Evolutionary conservation across 2,329 filamentous ascomycete genomes (phyloP).

Genomic region (Calonectria hongkongensis): DNA sequence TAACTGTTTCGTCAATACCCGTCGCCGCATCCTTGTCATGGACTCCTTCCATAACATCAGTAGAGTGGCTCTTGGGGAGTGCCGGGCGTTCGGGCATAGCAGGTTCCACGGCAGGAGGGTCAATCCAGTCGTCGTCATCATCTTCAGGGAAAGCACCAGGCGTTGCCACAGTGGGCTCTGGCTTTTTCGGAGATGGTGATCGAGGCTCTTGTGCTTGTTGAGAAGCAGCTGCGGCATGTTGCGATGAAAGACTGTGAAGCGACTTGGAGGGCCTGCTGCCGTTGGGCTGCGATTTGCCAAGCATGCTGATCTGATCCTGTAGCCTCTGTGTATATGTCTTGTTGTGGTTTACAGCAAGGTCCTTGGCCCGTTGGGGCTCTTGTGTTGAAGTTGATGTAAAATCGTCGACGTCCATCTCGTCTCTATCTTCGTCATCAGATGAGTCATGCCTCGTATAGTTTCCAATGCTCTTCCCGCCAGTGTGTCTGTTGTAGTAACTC

Average conservation of each 20-base stretch:
- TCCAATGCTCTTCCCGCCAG: constrained; percentile 83
- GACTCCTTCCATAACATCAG: constrained; percentile 77
- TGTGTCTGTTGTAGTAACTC: constrained; percentile 84
- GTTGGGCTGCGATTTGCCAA: constrained; percentile 75
- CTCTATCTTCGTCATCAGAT: constrained; percentile 66
- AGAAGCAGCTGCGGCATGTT: constrained; percentile 50
- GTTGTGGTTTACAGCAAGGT: constrained; percentile 73
- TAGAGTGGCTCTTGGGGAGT: constrained; percentile 76
- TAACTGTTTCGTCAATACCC: constrained; percentile 55
- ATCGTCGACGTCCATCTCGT: constrained; percentile 73
- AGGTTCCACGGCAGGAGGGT: constrained; percentile 65
- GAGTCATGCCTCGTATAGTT: constrained; percentile 66
- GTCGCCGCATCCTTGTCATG: constrained; percentile 69
- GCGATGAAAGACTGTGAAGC: constrained; percentile 61
- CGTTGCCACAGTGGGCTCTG: constrained; percentile 62
- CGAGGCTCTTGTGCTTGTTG: constrained; percentile 56
- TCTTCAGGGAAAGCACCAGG: constrained; percentile 78
- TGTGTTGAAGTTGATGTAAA: constrained; percentile 59
- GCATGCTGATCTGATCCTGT: constrained; percentile 91
- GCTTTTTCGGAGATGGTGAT: constrained; percentile 55
- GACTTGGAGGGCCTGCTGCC: constrained; percentile 69
- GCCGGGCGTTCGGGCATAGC: constrained; percentile 64
- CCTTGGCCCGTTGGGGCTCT: constrained; percentile 65
- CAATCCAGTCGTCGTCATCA: constrained; percentile 76
- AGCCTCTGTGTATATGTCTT: constrained; percentile 96